These are phyloP conservation scores for Tolypocladium sp. DNA, from an alignment of 2,329 filamentous ascomycete species.

Conservation along the genomic window DNA sequence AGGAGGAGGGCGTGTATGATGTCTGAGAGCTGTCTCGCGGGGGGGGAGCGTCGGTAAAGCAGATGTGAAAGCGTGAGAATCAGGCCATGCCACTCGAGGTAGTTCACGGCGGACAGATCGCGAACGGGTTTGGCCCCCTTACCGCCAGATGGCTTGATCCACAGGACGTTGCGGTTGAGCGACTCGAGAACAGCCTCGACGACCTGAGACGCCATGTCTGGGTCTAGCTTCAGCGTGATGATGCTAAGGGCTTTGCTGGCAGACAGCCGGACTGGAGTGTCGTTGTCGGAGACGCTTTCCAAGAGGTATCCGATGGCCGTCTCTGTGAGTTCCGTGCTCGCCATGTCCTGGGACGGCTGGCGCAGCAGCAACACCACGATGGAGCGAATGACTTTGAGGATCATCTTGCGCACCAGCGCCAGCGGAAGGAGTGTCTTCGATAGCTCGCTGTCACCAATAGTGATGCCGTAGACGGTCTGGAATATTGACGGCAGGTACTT, in stretches of 20 bases:
- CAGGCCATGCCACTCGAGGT: conserved; percentile 84
- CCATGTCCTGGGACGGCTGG: conserved; percentile 30
- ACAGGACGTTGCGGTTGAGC: conserved; percentile 50
- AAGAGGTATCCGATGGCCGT: conserved; percentile 75
- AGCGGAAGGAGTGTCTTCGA: conserved; percentile 55
- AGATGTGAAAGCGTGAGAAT: conserved; percentile 82
- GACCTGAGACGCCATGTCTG: conserved; percentile 76
- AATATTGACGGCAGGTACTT: conserved; percentile 59
- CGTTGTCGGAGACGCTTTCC: conserved; percentile 70
- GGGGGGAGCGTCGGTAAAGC: conserved; percentile 75
- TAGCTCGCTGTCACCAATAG: conserved; percentile 36
- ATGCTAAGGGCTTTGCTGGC: conserved; percentile 90
- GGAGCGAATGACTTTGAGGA: conserved; percentile 77
- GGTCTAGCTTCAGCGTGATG: conserved; percentile 69
- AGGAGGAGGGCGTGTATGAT: conserved; percentile 71
- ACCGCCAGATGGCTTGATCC: conserved; percentile 29
- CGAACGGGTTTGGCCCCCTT: conserved; percentile 27
- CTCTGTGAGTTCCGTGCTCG: conserved; percentile 55
- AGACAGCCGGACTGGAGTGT: conserved; percentile 82
- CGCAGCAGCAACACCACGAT: conserved; percentile 59
- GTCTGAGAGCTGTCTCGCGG: conserved; percentile 57
- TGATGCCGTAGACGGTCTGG: conserved; percentile 49
- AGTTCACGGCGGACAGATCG: conserved; percentile 68
- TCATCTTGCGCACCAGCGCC: conserved; percentile 69
- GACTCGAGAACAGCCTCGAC: conserved; percentile 77